Evolutionary conservation across 2,329 filamentous ascomycete genomes (phyloP), one percentile per base, ranked within the genome.

Genomic region (Fusarium graminum): DNA sequence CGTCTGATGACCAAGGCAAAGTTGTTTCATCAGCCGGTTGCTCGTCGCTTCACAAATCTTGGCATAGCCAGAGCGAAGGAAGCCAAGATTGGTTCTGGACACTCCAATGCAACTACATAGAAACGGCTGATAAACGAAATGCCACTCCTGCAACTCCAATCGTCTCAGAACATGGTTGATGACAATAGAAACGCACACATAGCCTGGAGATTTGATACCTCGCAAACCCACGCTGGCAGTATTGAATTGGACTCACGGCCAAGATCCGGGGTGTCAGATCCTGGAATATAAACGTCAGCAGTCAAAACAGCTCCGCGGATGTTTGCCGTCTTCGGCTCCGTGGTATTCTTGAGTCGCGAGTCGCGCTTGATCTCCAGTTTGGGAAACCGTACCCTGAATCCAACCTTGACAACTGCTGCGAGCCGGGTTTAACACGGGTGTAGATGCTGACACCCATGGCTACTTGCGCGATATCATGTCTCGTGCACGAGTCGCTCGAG

Each of bases 191-290:
- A 25, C 42, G 26, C 26, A 28, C 10, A 43, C 41, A 38, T 30
- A 19, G 29, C 28, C 38, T 36, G 40, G 32, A 36, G 28, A 25
- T 13, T 54, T 44, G 47, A 46, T 63, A 34, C 38, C 58, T 39
- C 46, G 26, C 46, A 44, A 29, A 40, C 30, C 38, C 38, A 36
- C 29, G 30, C 44, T 34, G 55, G 42, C 50, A 22, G 34, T 8
- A n/a, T 16, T 36, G 28, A 25, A 49, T 46, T 61, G 44, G 53
- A 36, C 55, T 59, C 58, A 56, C 49, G 63, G 67, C 56, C 67
- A 70, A 72, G 54, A 69, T 53, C 59, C 65, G 65, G 66, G 66
- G 69, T 70, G 65, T 50, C 57, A 52, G 61, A 60, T 52, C 34
- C 44, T 58, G 53, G 58, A 17, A n/a, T 16, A 22, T 44, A 58